Evolutionary conservation across 371 early-diverging fungal species (phyloP), one percentile per base, ranked within the genome.

Genomic region (Thermomucor indicae-seudaticae): DNA sequence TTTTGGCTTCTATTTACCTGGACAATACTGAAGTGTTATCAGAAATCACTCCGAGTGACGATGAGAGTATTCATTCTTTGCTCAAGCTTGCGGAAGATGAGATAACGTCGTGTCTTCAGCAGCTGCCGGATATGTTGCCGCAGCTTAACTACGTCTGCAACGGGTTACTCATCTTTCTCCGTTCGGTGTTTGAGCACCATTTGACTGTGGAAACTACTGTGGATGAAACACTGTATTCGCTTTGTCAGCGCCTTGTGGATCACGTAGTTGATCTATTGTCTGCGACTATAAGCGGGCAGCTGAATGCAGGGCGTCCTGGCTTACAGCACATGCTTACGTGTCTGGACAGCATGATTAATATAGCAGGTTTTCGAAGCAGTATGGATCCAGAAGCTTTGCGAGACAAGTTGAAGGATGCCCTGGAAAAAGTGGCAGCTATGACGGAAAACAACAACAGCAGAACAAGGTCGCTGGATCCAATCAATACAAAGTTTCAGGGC

Each of bases 301-400:
- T 28, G 0, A 47, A 55, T 2, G 53, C 53, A 12, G 37, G 20
- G 35, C 51, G 58, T 10, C 43, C 50, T 0, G 48, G 45, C 4
- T 23, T 62, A 1, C 57, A 62, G 24, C 41, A 56, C 20, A 42
- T 47, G n/a, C 50, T 70, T 7, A 55, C 57, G 0, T 65, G 70
- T 34, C 28, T 70, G 19, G 66, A 70, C 42, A 65, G 65, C 20
- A 70, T 70, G 70, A 57, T 70, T 12, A 70, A 70, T 43, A 62
- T 70, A 0, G 57, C 70, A 17, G 65, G 70, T 0, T 65, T 70
- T 16, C 51, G 59, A 24, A 51, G 59, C 4, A 47, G 39, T 11
- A 47, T 57, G 11, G 43, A 60, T 19, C 63, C 70, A 1, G 45
- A 17, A 1, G 16, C 20, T 8, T 19, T 70, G 8, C 47, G 58